Base-by-base conservation (phyloP, 257 asterid genomes). In the Orobanche coerulescens region DNA sequence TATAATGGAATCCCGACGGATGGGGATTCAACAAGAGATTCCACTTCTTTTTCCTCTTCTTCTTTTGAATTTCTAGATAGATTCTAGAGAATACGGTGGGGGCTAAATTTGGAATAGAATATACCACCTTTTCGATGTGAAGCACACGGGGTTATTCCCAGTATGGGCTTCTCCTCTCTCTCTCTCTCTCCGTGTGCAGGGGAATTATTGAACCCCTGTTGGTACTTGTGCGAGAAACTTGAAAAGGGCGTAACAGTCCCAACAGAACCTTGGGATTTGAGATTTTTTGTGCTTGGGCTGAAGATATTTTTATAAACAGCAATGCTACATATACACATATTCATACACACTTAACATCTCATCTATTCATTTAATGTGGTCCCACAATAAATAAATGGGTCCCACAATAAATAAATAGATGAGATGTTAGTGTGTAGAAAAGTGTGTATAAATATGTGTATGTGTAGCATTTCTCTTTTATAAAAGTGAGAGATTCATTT, bases 211-310 rank as follows among this genome's bases (percentile, higher is more conserved):
- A 13, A 15, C 2, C 3, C 7, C 24, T 9, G 34, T 4, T 53
- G 59, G 68, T 44, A 14, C 36, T 3, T 28, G 54, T 28, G 25
- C 6, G 10, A n/a, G 43, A 22, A 39, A n/a, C n/a, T n/a, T n/a
- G 12, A 36, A 24, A 64, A 71, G 23, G 20, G 7, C 18, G 24
- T 54, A 64, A 36, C 56, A 70, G 61, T 36, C 60, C 24, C 18
- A n/a, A n/a, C 67, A 71, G 76, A 37, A 12, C 50, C 52, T 71
- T 53, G 68, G 67, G 13, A 30, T 64, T 58, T 37, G 67, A 10
- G 30, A 28, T n/a, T n/a, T n/a, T n/a, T n/a, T n/a, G n/a, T n/a
- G n/a, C n/a, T n/a, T n/a, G n/a, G n/a, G n/a, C n/a, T n/a, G n/a
- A n/a, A n/a, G n/a, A n/a, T n/a, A n/a, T n/a, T 42, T 5, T n/a